Base-by-base conservation (phyloP, 2,329 filamentous ascomycete genomes). In the Bipolaris oryzae region DNA sequence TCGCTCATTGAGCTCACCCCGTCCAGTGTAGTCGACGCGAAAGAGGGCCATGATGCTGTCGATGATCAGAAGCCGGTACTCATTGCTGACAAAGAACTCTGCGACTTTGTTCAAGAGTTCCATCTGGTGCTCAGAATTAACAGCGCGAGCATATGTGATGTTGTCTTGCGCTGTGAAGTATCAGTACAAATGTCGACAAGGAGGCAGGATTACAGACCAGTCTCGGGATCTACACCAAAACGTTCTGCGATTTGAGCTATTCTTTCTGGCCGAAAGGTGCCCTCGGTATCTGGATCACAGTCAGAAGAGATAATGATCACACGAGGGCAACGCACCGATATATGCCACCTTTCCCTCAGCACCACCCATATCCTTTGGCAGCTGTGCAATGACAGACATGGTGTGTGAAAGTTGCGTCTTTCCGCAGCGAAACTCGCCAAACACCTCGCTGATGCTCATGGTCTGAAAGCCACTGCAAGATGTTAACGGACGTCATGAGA, bases 11-110 rank as follows among this genome's bases (percentile, higher is more conserved):
- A 89, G 79, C 70, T 90, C 87, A 16, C 86, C 87, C 52, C 87
- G 84, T 7, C 87, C 87, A 64, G 80, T 82, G 65, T 84, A 90
- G 74, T 89, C 87, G 42, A 87, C 86, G 33, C 87, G 84, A 67
- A 88, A 90, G 53, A 87, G 84, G 44, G 87, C 85, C 83, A 89
- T 88, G 68, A 89, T 87, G 66, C 86, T 89, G 75, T 90, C 87
- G 66, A 90, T 84, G 61, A 90, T 82, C 48, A 90, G 79, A 49
- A 90, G 81, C 25, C 87, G 83, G 66, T 87, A 90, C 63, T 88
- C 83, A 39, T 87, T 86, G 7, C 80, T 81, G 11, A 84, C 82
- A 67, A 90, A 89, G 57, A 84, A 83, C 58, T 82, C 82, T 38
- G 84, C 80, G 10, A 89, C 79, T 15, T 80, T 81, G 71, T 87